Evolutionary conservation across 2,329 filamentous ascomycete genomes (phyloP).

Genomic region (Aaosphaeria arxii): DNA sequence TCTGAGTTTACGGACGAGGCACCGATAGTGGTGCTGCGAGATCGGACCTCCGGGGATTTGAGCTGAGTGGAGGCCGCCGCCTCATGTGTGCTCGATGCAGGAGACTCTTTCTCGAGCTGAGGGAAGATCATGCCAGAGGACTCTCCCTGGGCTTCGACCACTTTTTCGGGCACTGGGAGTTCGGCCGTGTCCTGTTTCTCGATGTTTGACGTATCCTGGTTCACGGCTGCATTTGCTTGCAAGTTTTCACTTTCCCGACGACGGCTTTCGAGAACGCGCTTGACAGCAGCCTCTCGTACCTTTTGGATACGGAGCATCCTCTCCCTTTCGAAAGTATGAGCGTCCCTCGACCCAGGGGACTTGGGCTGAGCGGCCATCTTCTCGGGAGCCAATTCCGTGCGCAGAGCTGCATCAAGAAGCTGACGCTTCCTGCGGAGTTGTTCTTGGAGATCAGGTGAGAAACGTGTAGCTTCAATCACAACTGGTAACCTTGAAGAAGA

Average conservation of each 20-base stretch:
- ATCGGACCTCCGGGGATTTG: constrained; percentile 2
- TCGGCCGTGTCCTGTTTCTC: constrained; percentile 18
- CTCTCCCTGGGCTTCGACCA: constrained; percentile 11
- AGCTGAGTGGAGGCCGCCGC: constrained; percentile 30
- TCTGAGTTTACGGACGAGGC: constrained; percentile 37
- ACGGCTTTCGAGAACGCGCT: constrained; percentile 28
- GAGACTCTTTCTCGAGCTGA: constrained; percentile 91
- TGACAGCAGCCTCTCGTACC: constrained; percentile 35
- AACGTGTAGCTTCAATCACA: neutral
- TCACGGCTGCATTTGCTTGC: constrained; percentile 18
- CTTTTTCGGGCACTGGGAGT: constrained; percentile 34
- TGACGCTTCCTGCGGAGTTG: neutral
- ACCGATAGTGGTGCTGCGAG: constrained; percentile 27
- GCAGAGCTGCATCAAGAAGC: neutral
- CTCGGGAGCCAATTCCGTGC: constrained; percentile 4
- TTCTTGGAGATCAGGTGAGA: neutral
- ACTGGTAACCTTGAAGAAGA: constrained; percentile 10
- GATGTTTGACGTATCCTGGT: constrained; percentile 8
- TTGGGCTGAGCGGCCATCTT: constrained; percentile 4
- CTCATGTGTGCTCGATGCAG: constrained; percentile 74
- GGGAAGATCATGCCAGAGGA: constrained; percentile 85
- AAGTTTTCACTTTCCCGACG: constrained; percentile 32
- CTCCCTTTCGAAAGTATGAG: constrained; percentile 20
- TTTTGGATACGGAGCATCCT: constrained; percentile 15
- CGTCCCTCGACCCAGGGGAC: constrained; percentile 32